phyloP scores from a whole-genome alignment of 2,329 filamentous ascomycete genomes.

The Cucurbitaria berberidis region DNA sequence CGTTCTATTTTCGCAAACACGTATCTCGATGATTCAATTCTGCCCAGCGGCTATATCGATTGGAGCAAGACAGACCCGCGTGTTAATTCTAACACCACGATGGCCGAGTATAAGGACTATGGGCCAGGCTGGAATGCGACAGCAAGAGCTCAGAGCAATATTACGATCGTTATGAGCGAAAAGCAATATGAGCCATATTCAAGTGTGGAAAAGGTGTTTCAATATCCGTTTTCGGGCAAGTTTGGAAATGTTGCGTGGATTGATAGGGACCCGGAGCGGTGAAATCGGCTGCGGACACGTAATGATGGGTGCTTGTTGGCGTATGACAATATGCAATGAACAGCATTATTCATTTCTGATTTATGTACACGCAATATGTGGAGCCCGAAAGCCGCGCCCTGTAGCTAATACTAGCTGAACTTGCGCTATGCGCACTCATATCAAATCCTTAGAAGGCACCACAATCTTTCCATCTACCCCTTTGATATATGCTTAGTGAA shows the following conservation, averaged over 20 bases:
- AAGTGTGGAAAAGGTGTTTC: conserved; percentile 32
- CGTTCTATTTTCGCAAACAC: conserved; percentile 63
- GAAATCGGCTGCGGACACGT: no score
- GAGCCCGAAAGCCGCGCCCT: no score
- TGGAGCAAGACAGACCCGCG: conserved; percentile 56
- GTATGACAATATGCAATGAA: no score
- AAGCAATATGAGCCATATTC: conserved; percentile 39
- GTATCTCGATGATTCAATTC: conserved; percentile 62
- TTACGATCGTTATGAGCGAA: conserved; percentile 57
- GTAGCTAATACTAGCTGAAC: no score
- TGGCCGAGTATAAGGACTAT: conserved; percentile 61
- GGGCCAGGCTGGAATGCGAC: conserved; percentile 63
- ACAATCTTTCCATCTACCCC: no score
- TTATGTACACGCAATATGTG: no score
- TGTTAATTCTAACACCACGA: conserved; percentile 54
- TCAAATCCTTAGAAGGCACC: no score
- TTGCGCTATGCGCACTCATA: no score
- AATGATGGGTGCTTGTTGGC: no score
- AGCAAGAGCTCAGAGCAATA: conserved; percentile 49
- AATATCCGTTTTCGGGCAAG: conserved; percentile 47
- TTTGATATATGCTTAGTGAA: no score
- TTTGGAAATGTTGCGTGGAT: conserved; percentile 59
- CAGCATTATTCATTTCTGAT: no score
- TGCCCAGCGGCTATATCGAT: conserved; percentile 61
- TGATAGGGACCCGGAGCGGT: conserved; percentile 41